phyloP scores from a whole-genome alignment of 2,329 filamentous ascomycete genomes.

The Ceratocystis destructans region DNA sequence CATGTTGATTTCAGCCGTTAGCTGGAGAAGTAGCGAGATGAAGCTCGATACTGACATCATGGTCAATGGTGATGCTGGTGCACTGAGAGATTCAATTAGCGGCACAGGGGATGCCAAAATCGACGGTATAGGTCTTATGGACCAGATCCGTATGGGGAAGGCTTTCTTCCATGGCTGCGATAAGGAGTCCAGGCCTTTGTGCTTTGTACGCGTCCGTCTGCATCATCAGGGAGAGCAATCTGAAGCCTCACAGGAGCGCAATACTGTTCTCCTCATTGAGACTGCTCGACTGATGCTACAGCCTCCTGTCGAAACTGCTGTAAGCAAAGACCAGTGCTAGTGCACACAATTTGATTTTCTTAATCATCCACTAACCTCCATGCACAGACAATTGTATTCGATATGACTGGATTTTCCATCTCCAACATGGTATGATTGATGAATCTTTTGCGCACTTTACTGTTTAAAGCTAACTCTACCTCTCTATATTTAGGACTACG shows the following conservation, averaged over 20 bases:
- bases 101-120: slow-evolving; percentile 50
- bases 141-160: slow-evolving; percentile 79
- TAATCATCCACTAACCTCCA: slow-evolving; percentile 20
- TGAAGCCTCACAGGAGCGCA: slow-evolving; percentile 69
- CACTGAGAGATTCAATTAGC: slow-evolving; percentile 41
- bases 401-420: slow-evolving; percentile 87
- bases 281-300: slow-evolving; percentile 73
- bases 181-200: slow-evolving; percentile 72
- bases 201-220: slow-evolving; percentile 67
- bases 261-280: slow-evolving; percentile 89
- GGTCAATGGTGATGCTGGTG: slow-evolving; percentile 53
- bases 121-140: slow-evolving; percentile 60
- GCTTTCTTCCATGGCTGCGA: slow-evolving; percentile 83
- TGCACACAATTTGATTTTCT: background rate
- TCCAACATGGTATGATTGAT: slow-evolving; percentile 58
- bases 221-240: slow-evolving; percentile 74
- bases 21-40: slow-evolving; percentile 74
- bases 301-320: slow-evolving; percentile 77
- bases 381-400: slow-evolving; percentile 72
- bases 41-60: slow-evolving; percentile 84
- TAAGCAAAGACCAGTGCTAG: slow-evolving; percentile 35
- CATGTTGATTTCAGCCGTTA: slow-evolving; percentile 89
- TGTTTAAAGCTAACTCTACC: slow-evolving; percentile 20
- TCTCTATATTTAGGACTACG: slow-evolving; percentile 53
- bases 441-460: background rate